Evolutionary conservation across 176 grass and related monocot genomes (phyloP).

Genomic region (Leersia perrieri): DNA sequence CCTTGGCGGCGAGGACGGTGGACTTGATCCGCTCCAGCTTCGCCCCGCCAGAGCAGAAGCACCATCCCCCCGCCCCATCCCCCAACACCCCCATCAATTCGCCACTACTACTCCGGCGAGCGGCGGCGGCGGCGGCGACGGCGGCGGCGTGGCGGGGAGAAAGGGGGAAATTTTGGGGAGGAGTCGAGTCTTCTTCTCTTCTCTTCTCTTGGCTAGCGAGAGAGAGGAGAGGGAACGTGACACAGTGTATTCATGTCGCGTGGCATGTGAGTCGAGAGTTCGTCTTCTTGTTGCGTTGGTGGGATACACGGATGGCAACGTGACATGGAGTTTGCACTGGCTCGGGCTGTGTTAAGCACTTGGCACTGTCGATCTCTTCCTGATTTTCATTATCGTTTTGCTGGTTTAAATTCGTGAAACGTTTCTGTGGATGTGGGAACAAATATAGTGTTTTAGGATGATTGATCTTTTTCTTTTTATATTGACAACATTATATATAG

Average conservation of each 20-base stretch:
- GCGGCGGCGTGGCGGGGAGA: background rate
- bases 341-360: no score
- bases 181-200: no score
- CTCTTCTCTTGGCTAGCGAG: no score
- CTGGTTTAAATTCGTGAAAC: no score
- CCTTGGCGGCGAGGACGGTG: conserved; percentile 61
- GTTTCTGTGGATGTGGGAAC: no score
- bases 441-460: no score
- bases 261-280: conserved; percentile 15
- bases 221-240: conserved; percentile 41
- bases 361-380: no score
- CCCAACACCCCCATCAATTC: conserved; percentile 66
- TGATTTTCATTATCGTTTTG: no score
- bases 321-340: conserved; percentile 17
- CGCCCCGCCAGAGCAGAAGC: conserved; percentile 83
- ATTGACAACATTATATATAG: no score
- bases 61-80: conserved; percentile 61
- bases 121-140: background rate
- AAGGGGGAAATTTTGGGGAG: no score
- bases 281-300: conserved; percentile 21
- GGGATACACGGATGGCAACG: conserved; percentile 32
- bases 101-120: background rate
- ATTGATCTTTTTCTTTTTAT: no score
- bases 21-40: conserved; percentile 82
- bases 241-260: conserved; percentile 37